These are phyloP conservation scores for Clarireedia sp. DNA, from an alignment of 2,329 filamentous ascomycete genomes.

Conservation along the genomic window DNA sequence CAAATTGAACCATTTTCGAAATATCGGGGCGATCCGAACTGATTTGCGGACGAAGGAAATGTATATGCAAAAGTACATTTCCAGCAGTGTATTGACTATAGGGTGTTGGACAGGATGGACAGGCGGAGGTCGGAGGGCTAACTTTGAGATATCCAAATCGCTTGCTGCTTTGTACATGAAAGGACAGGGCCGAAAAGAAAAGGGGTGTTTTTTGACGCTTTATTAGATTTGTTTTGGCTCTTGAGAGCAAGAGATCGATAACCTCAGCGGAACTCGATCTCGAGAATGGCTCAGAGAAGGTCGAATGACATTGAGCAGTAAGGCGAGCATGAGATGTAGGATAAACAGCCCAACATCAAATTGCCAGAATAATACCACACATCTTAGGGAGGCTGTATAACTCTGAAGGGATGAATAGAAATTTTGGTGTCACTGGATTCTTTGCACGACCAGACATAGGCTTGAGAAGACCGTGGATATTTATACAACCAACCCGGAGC, in stretches of 20 bases:
- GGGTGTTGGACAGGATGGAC: conserved; percentile 18
- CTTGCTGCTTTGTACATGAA: conserved; percentile 23
- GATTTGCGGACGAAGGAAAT: neutral
- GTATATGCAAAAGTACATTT: conserved; percentile 15
- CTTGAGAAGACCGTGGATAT: neutral
- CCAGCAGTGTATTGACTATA: conserved; percentile 26
- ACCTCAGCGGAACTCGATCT: conserved; percentile 14
- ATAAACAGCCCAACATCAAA: conserved; percentile 22
- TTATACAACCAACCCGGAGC: neutral
- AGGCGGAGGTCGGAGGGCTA: conserved; percentile 12
- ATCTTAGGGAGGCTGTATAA: conserved; percentile 4
- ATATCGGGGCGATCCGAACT: neutral
- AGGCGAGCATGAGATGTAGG: conserved; percentile 23
- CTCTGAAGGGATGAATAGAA: neutral
- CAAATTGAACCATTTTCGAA: conserved; percentile 1
- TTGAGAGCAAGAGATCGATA: conserved; percentile 19
- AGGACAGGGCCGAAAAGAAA: conserved; percentile 24
- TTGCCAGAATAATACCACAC: conserved; percentile 11
- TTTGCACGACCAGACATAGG: too few relatives aligned
- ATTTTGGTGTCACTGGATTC: neutral
- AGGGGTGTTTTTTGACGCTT: conserved; percentile 20
- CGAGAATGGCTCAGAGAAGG: neutral
- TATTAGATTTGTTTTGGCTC: conserved; percentile 27
- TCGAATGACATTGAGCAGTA: conserved; percentile 13
- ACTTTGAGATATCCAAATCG: conserved; percentile 11